These are phyloP conservation scores for Articulospora tetracladia DNA, from an alignment of 495 filamentous ascomycete species.

Conservation along the genomic window DNA sequence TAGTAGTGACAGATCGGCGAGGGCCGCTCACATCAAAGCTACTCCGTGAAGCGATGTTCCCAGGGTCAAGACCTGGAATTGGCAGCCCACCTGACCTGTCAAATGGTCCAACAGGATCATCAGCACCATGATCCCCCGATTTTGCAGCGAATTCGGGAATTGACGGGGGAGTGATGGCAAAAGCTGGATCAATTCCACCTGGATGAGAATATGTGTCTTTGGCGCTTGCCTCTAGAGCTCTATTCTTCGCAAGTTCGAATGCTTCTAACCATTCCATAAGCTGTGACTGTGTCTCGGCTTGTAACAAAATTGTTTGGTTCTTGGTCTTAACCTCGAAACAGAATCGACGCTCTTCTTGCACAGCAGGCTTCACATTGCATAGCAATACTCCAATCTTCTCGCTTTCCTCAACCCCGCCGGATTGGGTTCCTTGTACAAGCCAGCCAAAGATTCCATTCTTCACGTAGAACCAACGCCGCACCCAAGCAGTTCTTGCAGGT, in stretches of 20 bases:
- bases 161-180: conserved; percentile 83
- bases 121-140: conserved; percentile 54
- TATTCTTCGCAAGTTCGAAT: conserved; percentile 90
- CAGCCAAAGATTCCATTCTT: conserved; percentile 96
- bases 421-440: conserved; percentile 79
- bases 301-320: conserved; percentile 81
- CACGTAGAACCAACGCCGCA: conserved; percentile 90
- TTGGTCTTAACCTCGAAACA: conserved; percentile 99
- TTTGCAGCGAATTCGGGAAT: conserved; percentile 87
- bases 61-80: conserved; percentile 57
- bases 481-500: conserved; percentile 81
- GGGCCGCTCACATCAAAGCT: conserved; percentile 67
- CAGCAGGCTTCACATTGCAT: conserved; percentile 85
- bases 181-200: conserved; percentile 74
- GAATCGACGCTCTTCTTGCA: conserved; percentile 89
- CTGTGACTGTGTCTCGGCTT: conserved; percentile 88
- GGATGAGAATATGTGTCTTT: conserved; percentile 51
- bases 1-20: conserved; percentile 42
- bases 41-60: conserved; percentile 46
- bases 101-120: conserved; percentile 41
- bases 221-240: conserved; percentile 74
- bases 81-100: conserved; percentile 66
- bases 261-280: conserved; percentile 87
- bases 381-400: conserved; percentile 94
- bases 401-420: conserved; percentile 86